Conservation (phyloP, 352 stramenopile species). For the Globisporangium acanthophoron region DNA sequence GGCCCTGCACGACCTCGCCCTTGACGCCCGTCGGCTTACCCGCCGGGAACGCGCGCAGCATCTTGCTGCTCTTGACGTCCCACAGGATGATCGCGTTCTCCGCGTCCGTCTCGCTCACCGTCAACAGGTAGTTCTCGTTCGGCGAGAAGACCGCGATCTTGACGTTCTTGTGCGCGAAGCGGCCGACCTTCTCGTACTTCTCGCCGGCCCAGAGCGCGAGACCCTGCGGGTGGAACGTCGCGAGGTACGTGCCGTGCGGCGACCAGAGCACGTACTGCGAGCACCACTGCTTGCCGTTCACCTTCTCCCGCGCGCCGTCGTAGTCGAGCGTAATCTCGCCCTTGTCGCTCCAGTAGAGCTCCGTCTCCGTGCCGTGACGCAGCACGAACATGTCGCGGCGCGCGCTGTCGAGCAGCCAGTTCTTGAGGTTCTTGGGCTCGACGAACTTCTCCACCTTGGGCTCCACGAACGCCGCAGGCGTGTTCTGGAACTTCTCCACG, state of each 20-base stretch:
- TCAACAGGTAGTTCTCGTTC: conserved; percentile 97
- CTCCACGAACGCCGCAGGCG: conserved; percentile 70
- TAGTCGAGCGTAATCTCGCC: conserved; percentile 91
- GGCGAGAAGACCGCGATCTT: conserved; percentile 94
- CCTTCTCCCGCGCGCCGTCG: conserved; percentile 94
- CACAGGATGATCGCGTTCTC: conserved; percentile 96
- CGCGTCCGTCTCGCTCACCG: conserved; percentile 91
- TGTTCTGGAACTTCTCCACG: conserved; percentile 71
- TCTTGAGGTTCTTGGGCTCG: conserved; percentile 90
- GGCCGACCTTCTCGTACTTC: conserved; percentile 96
- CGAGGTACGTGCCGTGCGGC: conserved; percentile 95
- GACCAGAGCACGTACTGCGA: conserved; percentile 98
- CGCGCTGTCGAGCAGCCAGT: conserved; percentile 89
- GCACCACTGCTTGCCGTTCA: conserved; percentile 95
- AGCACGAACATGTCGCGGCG: conserved; percentile 95
- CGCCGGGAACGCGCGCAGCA: conserved; percentile 79
- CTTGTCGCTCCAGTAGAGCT: conserved; percentile 95
- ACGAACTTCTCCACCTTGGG: conserved; percentile 85
- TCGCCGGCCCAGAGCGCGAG: conserved; percentile 97
- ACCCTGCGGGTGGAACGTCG: conserved; percentile 96
- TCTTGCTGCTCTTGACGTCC: conserved; percentile 90
- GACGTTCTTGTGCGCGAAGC: conserved; percentile 94
- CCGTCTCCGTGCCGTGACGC: conserved; percentile 93
- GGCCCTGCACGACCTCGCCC: conserved; percentile 68
- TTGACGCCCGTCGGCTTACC: conserved; percentile 72